A percentile compares a stretch with the other conserved stretches of the same genome.
Evolutionary conservation across 495 filamentous ascomycete genomes (phyloP).

Genomic region (Cercophora scortea): DNA sequence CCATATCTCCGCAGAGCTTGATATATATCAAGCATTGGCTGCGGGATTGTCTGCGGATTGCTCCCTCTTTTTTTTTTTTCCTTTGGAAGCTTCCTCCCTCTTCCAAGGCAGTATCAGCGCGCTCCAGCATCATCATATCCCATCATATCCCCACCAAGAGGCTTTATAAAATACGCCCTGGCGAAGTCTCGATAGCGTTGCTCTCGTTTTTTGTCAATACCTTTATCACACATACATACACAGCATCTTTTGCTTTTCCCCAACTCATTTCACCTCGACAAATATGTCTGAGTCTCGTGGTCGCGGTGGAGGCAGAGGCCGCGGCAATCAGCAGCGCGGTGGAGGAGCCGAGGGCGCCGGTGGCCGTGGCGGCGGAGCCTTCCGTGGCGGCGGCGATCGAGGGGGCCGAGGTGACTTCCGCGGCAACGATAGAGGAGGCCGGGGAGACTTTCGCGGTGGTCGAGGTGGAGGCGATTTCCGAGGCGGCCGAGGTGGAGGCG

Average conservation of each 20-base stretch:
- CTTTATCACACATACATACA: background rate
- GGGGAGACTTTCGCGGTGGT: constrained; percentile 9
- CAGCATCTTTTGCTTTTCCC: background rate
- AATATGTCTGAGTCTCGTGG: constrained; percentile 8
- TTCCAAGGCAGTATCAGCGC: too few relatives aligned
- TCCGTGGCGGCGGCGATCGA: constrained; percentile 5
- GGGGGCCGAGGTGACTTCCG: constrained; percentile 14
- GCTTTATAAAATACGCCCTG: too few relatives aligned
- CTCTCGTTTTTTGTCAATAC: background rate
- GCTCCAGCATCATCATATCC: too few relatives aligned
- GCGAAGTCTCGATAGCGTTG: too few relatives aligned
- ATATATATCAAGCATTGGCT: too few relatives aligned
- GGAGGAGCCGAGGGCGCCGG: background rate
- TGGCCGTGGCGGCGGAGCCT: background rate
- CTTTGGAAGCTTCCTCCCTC: too few relatives aligned
- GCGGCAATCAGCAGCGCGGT: constrained; percentile 1
- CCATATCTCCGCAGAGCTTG: too few relatives aligned
- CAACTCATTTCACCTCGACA: background rate
- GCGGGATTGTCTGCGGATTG: too few relatives aligned
- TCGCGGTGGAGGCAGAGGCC: constrained; percentile 7
- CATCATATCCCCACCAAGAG: too few relatives aligned
- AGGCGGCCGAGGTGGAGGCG: constrained; percentile 4
- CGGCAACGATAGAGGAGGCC: background rate
- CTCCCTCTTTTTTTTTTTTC: too few relatives aligned
- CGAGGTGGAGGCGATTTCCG: constrained; percentile 5